Percentiles rank a stretch among this genome's conserved stretches.
phyloP scores from a whole-genome alignment of 768 basidiomycete genomes.

The Daedaleopsis sinensis region DNA sequence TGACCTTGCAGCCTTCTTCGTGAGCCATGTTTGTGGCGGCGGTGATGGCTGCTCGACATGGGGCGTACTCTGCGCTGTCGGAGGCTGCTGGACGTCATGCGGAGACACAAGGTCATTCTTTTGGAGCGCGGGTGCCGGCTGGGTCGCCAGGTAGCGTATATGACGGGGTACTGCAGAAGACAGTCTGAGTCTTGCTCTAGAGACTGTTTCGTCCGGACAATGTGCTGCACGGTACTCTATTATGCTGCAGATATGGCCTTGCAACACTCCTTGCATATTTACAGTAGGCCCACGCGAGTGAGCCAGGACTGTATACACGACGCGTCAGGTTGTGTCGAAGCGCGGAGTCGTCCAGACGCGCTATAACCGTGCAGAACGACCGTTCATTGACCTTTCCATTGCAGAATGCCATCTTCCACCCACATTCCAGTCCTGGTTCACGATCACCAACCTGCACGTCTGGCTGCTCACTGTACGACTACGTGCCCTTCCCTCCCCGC shows the following conservation, averaged over 20 bases:
- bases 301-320: too few species aligned
- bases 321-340: too few species aligned
- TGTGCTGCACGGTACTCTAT: too few species aligned
- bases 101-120: background rate
- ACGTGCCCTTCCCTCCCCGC: conserved; percentile 72
- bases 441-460: conserved; percentile 88
- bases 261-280: too few species aligned
- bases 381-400: background rate
- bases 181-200: conserved; percentile 8
- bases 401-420: conserved; percentile 84
- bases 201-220: too few species aligned
- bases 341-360: too few species aligned
- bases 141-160: background rate
- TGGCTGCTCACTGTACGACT: conserved; percentile 90
- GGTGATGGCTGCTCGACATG: background rate
- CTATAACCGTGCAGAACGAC: too few species aligned
- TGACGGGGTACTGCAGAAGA: background rate
- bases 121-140: background rate
- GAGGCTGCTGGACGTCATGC: background rate
- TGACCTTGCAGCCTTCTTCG: too few species aligned
- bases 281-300: too few species aligned
- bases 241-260: too few species aligned
- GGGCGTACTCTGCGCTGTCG: background rate
- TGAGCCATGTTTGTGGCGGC: conserved; percentile 48
- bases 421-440: conserved; percentile 98